Base-by-base conservation (phyloP, 2,329 filamentous ascomycete species). In the Hortaea werneckii region DNA sequence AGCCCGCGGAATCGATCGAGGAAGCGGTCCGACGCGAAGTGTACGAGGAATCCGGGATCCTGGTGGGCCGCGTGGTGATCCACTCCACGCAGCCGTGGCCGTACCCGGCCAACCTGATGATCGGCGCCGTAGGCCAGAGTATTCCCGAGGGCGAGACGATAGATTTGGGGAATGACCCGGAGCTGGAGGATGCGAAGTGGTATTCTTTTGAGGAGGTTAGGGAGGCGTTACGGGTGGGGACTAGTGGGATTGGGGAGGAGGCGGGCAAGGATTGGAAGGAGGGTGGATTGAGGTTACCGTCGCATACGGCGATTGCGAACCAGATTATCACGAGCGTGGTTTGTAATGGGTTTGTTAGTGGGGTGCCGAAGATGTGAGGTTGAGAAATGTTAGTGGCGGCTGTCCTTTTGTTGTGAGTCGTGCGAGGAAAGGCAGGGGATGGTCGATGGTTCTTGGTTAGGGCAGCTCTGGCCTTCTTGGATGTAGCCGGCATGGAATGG, bases 101-200 rank as follows among this genome's bases (percentile, higher is more conserved):
- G n/a, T 75, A 73, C 45, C 72, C 72, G 4, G 72, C 72, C 6
- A 75, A 74, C 45, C 56, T 74, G 26, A 75, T 75, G 72, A 73
- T 75, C 52, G 72, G 72, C 3, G 89, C 89, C 1, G 82, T 98
- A 56, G 90, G 83, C 0, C 89, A 96, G 70, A 87, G 88, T 2
- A 70, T 85, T 13, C 84, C 86, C 0, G 52, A 57, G 6, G 87
- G 87, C 27, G 92, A 98, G 73, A 76, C 67, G 29, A 88, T 98
- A 43, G 77, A 81, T 58, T 69, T 98, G 3, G 81, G 85, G 10
- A 85, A 96, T 64, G 92, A 98, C 63, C 86, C 87, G 0, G 92
- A 98, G 70, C 66, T 98, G 51, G 87, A 95, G 61, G 79, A 85
- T 65, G 92, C 92, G 3, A 83, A 80, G 64, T 98, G 92, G 92